A percentile compares a stretch with the other conserved stretches of the same genome.
These are phyloP conservation scores for Pichia insulana DNA, from an alignment of 805 yeast species.

Conservation along the genomic window DNA sequence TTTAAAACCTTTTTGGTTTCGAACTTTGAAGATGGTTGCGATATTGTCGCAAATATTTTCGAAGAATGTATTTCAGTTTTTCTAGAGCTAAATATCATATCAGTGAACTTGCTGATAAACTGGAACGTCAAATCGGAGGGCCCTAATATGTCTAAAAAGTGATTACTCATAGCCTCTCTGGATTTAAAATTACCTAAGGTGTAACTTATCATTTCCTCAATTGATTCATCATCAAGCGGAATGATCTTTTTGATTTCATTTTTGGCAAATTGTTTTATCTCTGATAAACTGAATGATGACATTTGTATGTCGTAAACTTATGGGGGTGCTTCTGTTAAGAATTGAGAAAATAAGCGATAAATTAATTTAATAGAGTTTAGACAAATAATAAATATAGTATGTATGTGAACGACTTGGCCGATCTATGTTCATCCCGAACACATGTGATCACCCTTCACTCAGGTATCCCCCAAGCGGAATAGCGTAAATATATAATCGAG, in stretches of 20 bases:
- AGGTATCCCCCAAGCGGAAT: no score
- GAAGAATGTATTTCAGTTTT: constrained; percentile 1
- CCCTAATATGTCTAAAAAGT: constrained; percentile 49
- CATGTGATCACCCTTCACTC: no score
- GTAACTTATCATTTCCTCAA: constrained; percentile 47
- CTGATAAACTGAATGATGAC: constrained; percentile 17
- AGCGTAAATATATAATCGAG: no score
- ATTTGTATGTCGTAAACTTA: no score
- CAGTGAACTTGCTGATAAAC: constrained; percentile 38
- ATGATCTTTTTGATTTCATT: constrained; percentile 28
- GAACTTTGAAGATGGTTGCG: constrained; percentile 9
- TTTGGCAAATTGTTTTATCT: constrained; percentile 20
- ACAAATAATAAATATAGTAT: no score
- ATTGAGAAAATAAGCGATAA: no score
- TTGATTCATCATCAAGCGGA: constrained; percentile 52
- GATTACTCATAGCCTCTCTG: constrained; percentile 40
- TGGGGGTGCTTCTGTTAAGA: no score
- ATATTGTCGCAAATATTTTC: constrained; percentile 4
- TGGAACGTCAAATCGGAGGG: constrained; percentile 44
- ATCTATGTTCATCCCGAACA: no score
- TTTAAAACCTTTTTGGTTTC: constrained; percentile 11
- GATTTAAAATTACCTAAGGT: constrained; percentile 36
- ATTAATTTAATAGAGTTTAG: no score
- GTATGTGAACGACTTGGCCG: no score
- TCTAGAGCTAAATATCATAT: constrained; percentile 28